phyloP scores from a whole-genome alignment of 108 stramenopile species.

The Discostella pseudostelligera region DNA sequence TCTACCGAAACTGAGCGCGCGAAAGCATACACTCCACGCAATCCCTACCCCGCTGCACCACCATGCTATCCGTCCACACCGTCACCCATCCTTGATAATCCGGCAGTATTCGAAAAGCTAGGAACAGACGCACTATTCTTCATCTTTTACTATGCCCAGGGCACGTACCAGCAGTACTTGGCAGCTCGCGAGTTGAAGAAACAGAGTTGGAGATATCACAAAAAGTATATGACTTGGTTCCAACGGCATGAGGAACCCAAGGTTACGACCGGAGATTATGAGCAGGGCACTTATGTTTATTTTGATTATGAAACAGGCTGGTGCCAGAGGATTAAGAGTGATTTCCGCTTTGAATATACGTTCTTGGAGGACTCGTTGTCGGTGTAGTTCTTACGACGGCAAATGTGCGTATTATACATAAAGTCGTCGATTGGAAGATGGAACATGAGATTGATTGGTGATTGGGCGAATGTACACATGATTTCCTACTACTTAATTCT shows the following conservation, averaged over 20 bases:
- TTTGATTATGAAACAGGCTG: constrained; percentile 99
- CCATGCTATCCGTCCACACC: constrained; percentile 89
- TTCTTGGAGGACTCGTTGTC: constrained; percentile 93
- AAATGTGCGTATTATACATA: too few relatives aligned
- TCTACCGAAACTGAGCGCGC: constrained; percentile 66
- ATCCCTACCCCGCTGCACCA: constrained; percentile 89
- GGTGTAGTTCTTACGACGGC: constrained; percentile 5
- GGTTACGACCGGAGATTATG: constrained; percentile 97
- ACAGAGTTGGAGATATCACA: constrained; percentile 99
- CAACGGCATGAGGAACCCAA: constrained; percentile 96
- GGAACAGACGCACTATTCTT: constrained; percentile 98
- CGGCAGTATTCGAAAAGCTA: constrained; percentile 94
- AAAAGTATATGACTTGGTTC: constrained; percentile 99
- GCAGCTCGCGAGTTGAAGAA: constrained; percentile 98
- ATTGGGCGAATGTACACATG: too few relatives aligned
- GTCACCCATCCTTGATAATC: constrained; percentile 85
- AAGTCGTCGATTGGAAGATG: too few relatives aligned
- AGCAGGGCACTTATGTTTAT: constrained; percentile 99
- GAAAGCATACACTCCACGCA: constrained; percentile 84
- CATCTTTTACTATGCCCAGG: constrained; percentile 98
- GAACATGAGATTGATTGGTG: too few relatives aligned
- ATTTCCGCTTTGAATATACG: constrained; percentile 97
- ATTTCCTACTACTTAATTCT: too few relatives aligned
- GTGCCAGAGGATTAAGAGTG: constrained; percentile 96
- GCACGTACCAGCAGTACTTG: constrained; percentile 97